Percentiles rank a stretch among this genome's conserved stretches.
Conservation (phyloP, 805 yeast genomes). For the Ogataea minuta region DNA sequence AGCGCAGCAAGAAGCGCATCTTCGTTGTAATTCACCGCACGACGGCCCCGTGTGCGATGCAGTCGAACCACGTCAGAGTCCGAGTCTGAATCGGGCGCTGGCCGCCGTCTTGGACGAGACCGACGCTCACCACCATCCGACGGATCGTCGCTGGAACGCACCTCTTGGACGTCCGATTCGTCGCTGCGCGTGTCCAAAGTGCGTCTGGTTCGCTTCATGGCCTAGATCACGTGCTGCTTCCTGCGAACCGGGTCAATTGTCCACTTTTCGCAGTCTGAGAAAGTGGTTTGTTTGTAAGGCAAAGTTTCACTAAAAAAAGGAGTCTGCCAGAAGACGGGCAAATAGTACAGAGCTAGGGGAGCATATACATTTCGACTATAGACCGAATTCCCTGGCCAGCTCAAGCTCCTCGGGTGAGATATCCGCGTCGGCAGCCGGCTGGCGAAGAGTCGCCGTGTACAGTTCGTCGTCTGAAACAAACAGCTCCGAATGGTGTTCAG, state of each 20-base stretch:
- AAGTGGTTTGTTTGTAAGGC: slow-evolving; percentile 3
- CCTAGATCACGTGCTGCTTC: neutral
- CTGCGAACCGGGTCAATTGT: neutral
- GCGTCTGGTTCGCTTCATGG: slow-evolving; percentile 11
- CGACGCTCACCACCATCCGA: neutral
- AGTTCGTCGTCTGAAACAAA: slow-evolving; percentile 19
- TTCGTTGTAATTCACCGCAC: slow-evolving; percentile 34
- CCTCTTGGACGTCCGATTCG: slow-evolving; percentile 1
- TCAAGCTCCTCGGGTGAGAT: slow-evolving; percentile 23
- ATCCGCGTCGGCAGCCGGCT: slow-evolving; percentile 31
- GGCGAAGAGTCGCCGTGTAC: slow-evolving; percentile 12
- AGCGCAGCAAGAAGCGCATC: slow-evolving; percentile 28
- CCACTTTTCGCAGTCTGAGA: neutral
- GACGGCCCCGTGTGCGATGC: slow-evolving; percentile 31
- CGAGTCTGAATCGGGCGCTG: slow-evolving; percentile 5
- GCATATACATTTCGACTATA: neutral
- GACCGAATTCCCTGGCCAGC: slow-evolving; percentile 10
- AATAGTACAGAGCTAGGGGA: neutral
- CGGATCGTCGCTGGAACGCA: neutral
- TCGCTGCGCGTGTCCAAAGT: slow-evolving; percentile 2
- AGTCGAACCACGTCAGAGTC: slow-evolving; percentile 19
- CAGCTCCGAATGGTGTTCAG: slow-evolving; percentile 25
- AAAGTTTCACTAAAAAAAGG: slow-evolving; percentile 3
- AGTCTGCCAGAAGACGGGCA: too few relatives aligned
- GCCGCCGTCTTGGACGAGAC: slow-evolving; percentile 1